Base-by-base conservation (phyloP, 805 yeast species). In the Cyberlindnera xishuangbannaensis region DNA sequence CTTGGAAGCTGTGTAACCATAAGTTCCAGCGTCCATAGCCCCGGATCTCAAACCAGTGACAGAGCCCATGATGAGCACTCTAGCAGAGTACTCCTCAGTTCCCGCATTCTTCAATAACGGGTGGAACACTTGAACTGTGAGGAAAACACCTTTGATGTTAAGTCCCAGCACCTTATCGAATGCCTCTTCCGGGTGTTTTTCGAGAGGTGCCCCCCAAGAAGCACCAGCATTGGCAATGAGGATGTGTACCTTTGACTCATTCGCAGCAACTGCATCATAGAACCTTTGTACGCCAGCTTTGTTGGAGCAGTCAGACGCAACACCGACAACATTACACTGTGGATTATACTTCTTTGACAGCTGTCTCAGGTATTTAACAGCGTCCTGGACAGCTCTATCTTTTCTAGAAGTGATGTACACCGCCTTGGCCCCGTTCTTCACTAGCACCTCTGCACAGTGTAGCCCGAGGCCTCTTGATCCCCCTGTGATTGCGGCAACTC, bases 181-280 rank as follows among this genome's bases (percentile, higher is more conserved):
- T 2, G 83, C 85, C 4, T 58, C 40, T 18, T 73, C 74, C 4
- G 84, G 75, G 49, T 82, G 87, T 9, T 60, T 58, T 24, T 65
- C 76, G 30, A 82, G 55, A 10, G 72, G 72, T 2, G 75, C 78
- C 14, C 87, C 88, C 88, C 88, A 81, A 11, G 80, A 59, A 7
- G 87, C 86, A 19, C 90, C 90, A 6, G 90, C 88, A 48, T 81
- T 82, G 30, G 87, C 84, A 46, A 78, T 65, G 41, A 81, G 64
- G 40, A 81, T 77, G 54, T 81, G 76, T 23, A 80, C 65, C 46
- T 66, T 62, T 11, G 48, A 17, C 31, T 53, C 57, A 13, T 55
- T 53, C 17, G 71, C 69, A 12, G 54, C 39, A 12, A 71, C 69
- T 24, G 62, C 65, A 6, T 62, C 55, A 30, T 47, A 56, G 41